These are phyloP conservation scores for Monosporascus cannonballus DNA, from an alignment of 2,329 filamentous ascomycete species.

Conservation along the genomic window DNA sequence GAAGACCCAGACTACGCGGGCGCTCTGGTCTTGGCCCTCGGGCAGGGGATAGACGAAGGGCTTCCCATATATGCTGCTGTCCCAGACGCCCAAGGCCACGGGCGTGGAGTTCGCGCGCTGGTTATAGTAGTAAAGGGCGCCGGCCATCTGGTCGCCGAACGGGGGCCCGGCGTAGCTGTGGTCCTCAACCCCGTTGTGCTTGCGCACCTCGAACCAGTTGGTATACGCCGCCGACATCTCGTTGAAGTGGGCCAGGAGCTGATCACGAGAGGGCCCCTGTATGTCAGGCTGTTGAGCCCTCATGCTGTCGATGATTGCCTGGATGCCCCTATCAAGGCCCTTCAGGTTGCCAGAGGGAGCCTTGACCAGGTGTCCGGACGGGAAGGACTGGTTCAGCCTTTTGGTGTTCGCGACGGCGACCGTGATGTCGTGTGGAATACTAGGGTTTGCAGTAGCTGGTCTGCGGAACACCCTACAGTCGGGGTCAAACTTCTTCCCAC, in stretches of 20 bases:
- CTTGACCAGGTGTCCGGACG: constrained; percentile 1
- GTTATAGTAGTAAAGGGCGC: not conserved
- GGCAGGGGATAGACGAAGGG: not conserved
- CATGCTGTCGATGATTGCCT: constrained; percentile 3
- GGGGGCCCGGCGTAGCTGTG: not conserved
- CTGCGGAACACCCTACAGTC: not conserved
- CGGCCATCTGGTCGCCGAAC: not conserved
- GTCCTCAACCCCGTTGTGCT: not conserved
- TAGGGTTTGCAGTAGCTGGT: not conserved
- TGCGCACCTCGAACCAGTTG: not conserved
- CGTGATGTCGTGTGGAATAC: not conserved
- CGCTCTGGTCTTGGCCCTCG: not conserved
- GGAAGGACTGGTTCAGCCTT: constrained; percentile 3
- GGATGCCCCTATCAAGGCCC: not conserved
- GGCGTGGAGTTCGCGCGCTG: not conserved
- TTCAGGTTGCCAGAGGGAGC: not conserved
- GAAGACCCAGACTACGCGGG: constrained; percentile 2
- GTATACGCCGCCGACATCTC: not conserved
- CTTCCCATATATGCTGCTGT: not conserved
- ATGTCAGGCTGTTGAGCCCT: not conserved
- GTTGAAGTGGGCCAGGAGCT: not conserved
- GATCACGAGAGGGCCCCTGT: not conserved
- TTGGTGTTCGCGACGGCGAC: not conserved
- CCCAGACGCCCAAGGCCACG: not conserved
- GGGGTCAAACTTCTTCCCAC: not conserved